Base-by-base conservation (phyloP, 495 filamentous ascomycete species). In the Hyaloscypha hepaticicola region DNA sequence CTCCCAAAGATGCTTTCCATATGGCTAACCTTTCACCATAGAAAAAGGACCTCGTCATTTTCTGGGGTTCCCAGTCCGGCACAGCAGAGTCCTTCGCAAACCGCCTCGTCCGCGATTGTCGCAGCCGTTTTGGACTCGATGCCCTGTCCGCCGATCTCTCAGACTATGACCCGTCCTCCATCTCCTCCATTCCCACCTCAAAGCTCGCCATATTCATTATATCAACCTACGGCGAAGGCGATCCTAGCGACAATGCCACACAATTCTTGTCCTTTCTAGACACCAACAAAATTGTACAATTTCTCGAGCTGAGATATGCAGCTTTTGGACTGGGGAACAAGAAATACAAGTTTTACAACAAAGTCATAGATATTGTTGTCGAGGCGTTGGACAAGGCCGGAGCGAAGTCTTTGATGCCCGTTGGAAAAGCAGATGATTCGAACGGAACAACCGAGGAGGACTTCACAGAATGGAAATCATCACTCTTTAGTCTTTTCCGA, bases 11-110 rank as follows among this genome's bases (percentile, higher is more conserved):
- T 81, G 77, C 41, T 76, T 66, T 8, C 74, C 52, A 58, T 75
- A 70, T 16, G 79, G 77, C 31, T 22, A 22, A 62, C 38, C 38
- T 14, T 16, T 4, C 3, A 19, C 4, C 51, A 19, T 16, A 73
- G 62, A 69, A 77, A 7, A 77, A 72, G 48, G 55, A 74, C 28
- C 12, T 80, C n/a, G 79, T 81, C 19, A 74, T 85, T 9, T 81
- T 85, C 68, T 86, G 79, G 78, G 82, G 80, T 55, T 84, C 81
- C 0, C 82, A 86, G 72, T 83, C 82, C 19, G 82, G 83, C 12
- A 85, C 80, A 0, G 80, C 82, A 0, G 82, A 85, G 64, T 74
- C 74, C 0, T 77, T 83, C 61, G 82, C 82, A 16, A 70, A 78
- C 55, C 72, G 76, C 7, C 71, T 86, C 19, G 77, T 74, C 0